A percentile compares a stretch with the other conserved stretches of the same genome.
Conservation (phyloP, 805 yeast species). For the Spathaspora passalidarum region DNA sequence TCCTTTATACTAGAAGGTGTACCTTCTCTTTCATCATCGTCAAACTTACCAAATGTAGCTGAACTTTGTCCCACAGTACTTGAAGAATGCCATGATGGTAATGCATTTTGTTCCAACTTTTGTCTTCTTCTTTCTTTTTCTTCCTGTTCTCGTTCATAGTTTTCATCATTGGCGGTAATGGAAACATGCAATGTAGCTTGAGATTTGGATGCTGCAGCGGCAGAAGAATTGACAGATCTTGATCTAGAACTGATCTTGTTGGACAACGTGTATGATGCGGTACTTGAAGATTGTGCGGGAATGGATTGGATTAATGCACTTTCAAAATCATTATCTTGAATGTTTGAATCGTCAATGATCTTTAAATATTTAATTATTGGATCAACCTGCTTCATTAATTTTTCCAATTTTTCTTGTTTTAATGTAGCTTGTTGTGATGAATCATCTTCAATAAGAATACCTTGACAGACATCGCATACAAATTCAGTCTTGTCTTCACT, state of each 20-base stretch:
- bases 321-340: constrained; percentile 42
- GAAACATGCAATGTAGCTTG: constrained; percentile 89
- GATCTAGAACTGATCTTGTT: constrained; percentile 33
- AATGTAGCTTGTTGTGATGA: constrained; percentile 75
- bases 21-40: constrained; percentile 41
- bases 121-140: constrained; percentile 67
- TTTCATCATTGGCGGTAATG: constrained; percentile 84
- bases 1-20: constrained; percentile 16
- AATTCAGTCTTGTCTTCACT: constrained; percentile 81
- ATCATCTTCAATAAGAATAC: constrained; percentile 80
- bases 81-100: constrained; percentile 94
- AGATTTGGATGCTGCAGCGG: constrained; percentile 53
- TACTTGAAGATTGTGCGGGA: constrained; percentile 73
- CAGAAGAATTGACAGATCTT: constrained; percentile 25
- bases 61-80: constrained; percentile 79
- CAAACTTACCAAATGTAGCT: constrained; percentile 45
- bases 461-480: constrained; percentile 81
- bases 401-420: constrained; percentile 77
- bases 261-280: constrained; percentile 67
- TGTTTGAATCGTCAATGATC: constrained; percentile 39
- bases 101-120: constrained; percentile 82
- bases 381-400: constrained; percentile 83
- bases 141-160: constrained; percentile 59
- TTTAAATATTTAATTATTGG: constrained; percentile 82
- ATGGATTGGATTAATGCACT: constrained; percentile 70